Base-by-base conservation (phyloP, 1,139 yeast species). In the Debaryomyces sp. region DNA sequence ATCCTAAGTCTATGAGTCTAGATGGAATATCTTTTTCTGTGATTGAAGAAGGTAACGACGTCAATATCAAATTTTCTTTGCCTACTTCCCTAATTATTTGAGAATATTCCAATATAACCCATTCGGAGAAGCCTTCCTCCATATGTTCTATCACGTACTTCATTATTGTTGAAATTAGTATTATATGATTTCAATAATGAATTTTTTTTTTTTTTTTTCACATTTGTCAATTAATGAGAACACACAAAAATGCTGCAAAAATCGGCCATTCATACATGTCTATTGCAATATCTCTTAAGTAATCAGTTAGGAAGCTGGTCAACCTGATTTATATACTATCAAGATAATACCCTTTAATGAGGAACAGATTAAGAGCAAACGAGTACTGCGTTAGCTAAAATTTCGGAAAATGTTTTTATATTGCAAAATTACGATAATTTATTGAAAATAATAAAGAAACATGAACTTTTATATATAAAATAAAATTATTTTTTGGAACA, bases 91-190 rank as follows among this genome's bases (percentile, higher is more conserved):
- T 74, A 47, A 91, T 82, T 50, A 94, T 91, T 60, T 88, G 90
- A 27, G 83, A 72, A 66, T 94, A 94, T 63, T 94, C 99, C 22
- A 94, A 77, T 41, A 82, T 79, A 38, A 92, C 98, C 99, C 99
- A 94, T 59, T 89, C 95, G 57, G 96, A 89, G 77, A 94, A 90
- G 1, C 96, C 97, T 53, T 85, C 89, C 68, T 94, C 99, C 97
- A 94, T 91, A 66, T 94, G 99, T 70, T 94, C 99, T 49, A 94
- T 90, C 47, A 94, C 82, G 75, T 90, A 92, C 68, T 89, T 90
- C 96, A 89, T 89, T 51, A 32, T 53, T 12, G 9, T 18, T 24
- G 13, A n/a, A 9, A 43, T 35, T 12, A 35, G 9, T 12, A 10
- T 22, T 21, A 12, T 34, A 10, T 15, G 12, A 22, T 4, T 22